These are phyloP conservation scores for Acanthamoeba castellanii DNA, from an alignment of 208 protist genomes.

Conservation along the genomic window DNA sequence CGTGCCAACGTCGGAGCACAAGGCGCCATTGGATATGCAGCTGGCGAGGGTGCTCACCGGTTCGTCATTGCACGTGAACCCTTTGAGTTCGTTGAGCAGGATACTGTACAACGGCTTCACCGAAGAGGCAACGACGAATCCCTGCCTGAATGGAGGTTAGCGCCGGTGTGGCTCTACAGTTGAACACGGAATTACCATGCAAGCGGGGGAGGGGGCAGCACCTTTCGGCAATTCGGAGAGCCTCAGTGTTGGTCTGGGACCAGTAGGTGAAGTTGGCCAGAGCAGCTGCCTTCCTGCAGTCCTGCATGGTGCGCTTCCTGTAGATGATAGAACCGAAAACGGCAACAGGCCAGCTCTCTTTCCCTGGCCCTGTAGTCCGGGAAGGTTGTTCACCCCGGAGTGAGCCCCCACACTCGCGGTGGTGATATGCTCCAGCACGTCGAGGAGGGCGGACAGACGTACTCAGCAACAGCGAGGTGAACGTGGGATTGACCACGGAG, in stretches of 20 bases:
- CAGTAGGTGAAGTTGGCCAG: slow-evolving; percentile 3
- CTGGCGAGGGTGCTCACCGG: not conserved
- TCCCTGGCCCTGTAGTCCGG: not conserved
- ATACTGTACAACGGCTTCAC: not conserved
- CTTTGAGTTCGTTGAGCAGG: not conserved
- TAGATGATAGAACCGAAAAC: not conserved
- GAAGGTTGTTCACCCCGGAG: no score
- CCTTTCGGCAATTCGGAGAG: not conserved
- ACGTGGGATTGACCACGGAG: not conserved
- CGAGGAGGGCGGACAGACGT: not conserved
- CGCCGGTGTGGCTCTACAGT: not conserved
- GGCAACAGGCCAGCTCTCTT: not conserved
- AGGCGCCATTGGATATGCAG: not conserved
- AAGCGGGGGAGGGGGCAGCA: not conserved
- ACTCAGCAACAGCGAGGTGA: not conserved
- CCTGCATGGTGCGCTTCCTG: not conserved
- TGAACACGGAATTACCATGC: no score
- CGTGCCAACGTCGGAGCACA: not conserved
- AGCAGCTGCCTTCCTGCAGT: not conserved
- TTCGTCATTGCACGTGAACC: not conserved
- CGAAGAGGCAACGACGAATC: not conserved
- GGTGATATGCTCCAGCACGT: no score
- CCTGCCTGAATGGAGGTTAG: not conserved
- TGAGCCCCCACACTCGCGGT: no score
- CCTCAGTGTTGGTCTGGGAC: not conserved